These are phyloP conservation scores for Penstemon barbatus DNA, from an alignment of 257 asterid genomes.

Conservation along the genomic window DNA sequence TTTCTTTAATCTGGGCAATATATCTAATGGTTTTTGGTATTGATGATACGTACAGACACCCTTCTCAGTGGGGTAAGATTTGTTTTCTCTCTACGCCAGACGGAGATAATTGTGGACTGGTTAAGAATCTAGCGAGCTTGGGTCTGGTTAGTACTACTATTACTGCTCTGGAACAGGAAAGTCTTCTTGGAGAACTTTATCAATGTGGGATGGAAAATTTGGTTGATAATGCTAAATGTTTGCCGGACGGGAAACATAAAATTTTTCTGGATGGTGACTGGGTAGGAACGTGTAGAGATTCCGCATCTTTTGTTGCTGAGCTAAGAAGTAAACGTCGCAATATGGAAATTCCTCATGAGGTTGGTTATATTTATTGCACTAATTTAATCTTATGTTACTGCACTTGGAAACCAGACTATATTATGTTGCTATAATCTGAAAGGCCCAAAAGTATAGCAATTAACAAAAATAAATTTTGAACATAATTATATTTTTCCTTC, in stretches of 20 bases:
- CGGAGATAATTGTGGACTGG: slow-evolving; percentile 98
- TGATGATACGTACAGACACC: slow-evolving; percentile 58
- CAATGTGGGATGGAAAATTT: slow-evolving; percentile 78
- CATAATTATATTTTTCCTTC: neutral
- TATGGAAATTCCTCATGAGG: slow-evolving; percentile 72
- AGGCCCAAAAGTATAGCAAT: neutral
- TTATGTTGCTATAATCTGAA: slow-evolving; percentile 2
- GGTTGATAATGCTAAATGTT: slow-evolving; percentile 49
- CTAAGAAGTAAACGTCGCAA: slow-evolving; percentile 74
- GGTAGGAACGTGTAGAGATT: slow-evolving; percentile 80
- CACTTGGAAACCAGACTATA: slow-evolving; percentile 16
- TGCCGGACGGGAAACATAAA: slow-evolving; percentile 51
- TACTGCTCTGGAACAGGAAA: slow-evolving; percentile 40
- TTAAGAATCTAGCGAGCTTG: slow-evolving; percentile 83
- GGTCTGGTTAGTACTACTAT: slow-evolving; percentile 71
- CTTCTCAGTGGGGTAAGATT: slow-evolving; percentile 96
- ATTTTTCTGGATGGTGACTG: slow-evolving; percentile 87
- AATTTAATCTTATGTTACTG: slow-evolving; percentile 26
- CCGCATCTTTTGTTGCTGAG: slow-evolving; percentile 60
- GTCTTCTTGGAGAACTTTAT: slow-evolving; percentile 43
- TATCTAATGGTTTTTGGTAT: slow-evolving; percentile 28
- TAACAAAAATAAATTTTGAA: neutral
- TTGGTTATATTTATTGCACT: slow-evolving; percentile 28
- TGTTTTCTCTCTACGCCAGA: slow-evolving; percentile 95
- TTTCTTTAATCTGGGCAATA: slow-evolving; percentile 13